Evolutionary conservation across 225 moss, liverwort and hornwort genomes (phyloP).

Genomic region (Straminergon stramineum): DNA sequence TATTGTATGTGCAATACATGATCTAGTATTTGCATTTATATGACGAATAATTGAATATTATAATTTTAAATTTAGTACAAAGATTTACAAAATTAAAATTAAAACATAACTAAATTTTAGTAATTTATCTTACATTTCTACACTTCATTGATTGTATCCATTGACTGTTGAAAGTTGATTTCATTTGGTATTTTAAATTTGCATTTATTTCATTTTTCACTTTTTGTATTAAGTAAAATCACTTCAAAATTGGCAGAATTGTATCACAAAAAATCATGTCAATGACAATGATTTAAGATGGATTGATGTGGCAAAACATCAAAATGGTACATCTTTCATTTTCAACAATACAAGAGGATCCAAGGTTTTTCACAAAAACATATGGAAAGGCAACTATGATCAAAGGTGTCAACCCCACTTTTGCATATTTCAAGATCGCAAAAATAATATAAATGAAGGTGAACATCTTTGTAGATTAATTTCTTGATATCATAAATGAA

Average conservation of each 20-base stretch:
- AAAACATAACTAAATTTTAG: background rate
- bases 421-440: constrained; percentile 18
- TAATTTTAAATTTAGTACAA: no score
- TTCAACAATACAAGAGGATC: background rate
- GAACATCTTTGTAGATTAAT: background rate
- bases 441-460: constrained; percentile 24
- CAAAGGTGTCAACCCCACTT: constrained; percentile 24
- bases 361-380: background rate
- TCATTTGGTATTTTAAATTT: background rate
- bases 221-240: background rate
- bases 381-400: background rate
- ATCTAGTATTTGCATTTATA: background rate
- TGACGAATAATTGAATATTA: background rate
- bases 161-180: no score
- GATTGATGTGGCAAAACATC: background rate
- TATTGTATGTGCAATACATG: background rate
- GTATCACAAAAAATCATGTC: background rate
- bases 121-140: background rate
- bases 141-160: background rate
- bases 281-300: background rate
- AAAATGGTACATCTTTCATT: background rate
- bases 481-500: background rate
- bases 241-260: background rate
- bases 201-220: no score
- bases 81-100: background rate